phyloP scores from a whole-genome alignment of 805 yeast genomes.

The Barnettozyma sp. region DNA sequence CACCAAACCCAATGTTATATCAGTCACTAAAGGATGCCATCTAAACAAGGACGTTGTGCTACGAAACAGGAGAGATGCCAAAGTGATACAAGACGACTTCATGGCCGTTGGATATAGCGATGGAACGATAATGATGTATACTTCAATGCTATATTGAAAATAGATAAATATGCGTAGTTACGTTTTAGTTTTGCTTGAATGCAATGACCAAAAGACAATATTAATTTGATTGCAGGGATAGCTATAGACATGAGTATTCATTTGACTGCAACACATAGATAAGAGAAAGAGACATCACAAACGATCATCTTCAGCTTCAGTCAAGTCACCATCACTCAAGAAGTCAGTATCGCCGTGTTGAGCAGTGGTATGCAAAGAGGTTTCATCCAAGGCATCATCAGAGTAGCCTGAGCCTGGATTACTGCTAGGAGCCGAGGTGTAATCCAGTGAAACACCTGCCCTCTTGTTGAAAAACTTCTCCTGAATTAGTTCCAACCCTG shows the following conservation, averaged over 20 bases:
- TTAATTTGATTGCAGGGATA: too few relatives aligned
- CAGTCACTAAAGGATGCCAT: constrained; percentile 10
- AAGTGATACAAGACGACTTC: constrained; percentile 20
- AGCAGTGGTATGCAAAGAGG: constrained; percentile 16
- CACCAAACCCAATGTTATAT: constrained; percentile 26
- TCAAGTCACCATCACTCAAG: constrained; percentile 27
- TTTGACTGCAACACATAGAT: too few relatives aligned
- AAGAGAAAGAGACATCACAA: too few relatives aligned
- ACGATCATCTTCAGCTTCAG: constrained; percentile 25
- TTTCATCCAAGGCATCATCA: constrained; percentile 11
- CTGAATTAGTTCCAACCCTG: constrained; percentile 4
- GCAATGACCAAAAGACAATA: too few relatives aligned
- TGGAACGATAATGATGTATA: constrained; percentile 27
- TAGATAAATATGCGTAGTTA: too few relatives aligned
- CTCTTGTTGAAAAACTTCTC: constrained; percentile 5
- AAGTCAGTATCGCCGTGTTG: constrained; percentile 21
- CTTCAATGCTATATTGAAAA: too few relatives aligned
- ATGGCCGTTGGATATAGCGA: constrained; percentile 49
- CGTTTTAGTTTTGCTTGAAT: too few relatives aligned
- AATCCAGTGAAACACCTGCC: constrained; percentile 16
- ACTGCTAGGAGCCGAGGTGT: constrained; percentile 9
- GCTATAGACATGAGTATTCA: not conserved
- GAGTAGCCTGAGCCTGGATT: too few relatives aligned
- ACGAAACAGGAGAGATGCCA: constrained; percentile 21
- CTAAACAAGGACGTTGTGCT: not conserved